A percentile compares a stretch with the other conserved stretches of the same genome.
These are phyloP conservation scores for Salix viminalis DNA, from an alignment of 345 rosid species.

Conservation along the genomic window DNA sequence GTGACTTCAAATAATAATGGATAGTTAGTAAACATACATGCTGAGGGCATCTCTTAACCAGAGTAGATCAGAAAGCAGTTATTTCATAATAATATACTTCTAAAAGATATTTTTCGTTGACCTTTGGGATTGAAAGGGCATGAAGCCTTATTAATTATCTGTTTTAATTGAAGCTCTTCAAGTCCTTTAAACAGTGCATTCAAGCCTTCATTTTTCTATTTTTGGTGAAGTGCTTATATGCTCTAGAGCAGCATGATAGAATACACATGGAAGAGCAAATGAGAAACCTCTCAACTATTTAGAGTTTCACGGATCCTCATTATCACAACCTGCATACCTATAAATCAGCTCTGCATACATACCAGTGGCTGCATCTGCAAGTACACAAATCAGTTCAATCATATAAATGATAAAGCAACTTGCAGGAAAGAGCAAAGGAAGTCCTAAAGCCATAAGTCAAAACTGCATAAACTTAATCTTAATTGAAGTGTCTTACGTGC, in stretches of 20 bases:
- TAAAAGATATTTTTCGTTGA: neutral
- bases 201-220: neutral
- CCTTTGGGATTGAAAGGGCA: neutral
- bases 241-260: neutral
- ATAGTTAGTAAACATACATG: neutral
- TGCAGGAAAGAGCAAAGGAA: neutral
- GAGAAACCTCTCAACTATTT: neutral
- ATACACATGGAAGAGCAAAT: neutral
- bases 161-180: neutral
- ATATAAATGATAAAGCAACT: neutral
- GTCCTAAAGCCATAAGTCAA: neutral
- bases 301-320: neutral
- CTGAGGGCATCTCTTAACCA: neutral
- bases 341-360: conserved; percentile 73
- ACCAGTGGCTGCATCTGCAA: conserved; percentile 88
- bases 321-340: conserved; percentile 39
- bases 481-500: conserved; percentile 56
- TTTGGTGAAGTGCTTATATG: neutral
- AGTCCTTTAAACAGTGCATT: neutral
- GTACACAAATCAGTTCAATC: conserved; percentile 8
- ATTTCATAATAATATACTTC: neutral
- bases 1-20: conserved; percentile 4
- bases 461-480: neutral
- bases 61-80: neutral
- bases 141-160: neutral